Conservation (phyloP, 2,329 filamentous ascomycete species). For the Clarireedia paspali region DNA sequence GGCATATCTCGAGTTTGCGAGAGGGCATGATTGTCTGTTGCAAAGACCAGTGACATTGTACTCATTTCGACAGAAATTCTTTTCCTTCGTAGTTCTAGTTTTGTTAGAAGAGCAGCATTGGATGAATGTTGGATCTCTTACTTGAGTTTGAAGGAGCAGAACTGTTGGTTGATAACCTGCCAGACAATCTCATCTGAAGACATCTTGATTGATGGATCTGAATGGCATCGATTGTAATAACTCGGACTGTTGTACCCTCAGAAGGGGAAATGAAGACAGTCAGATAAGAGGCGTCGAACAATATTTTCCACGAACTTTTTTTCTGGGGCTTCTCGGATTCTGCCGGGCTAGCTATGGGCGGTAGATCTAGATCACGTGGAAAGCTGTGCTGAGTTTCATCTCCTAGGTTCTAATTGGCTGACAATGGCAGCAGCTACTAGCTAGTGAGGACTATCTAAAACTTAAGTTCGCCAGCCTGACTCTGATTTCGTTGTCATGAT, state of each 20-base stretch:
- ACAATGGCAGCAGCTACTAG: no score
- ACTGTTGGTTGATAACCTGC: conserved; percentile 93
- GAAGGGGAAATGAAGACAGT: no score
- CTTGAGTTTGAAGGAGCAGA: conserved; percentile 94
- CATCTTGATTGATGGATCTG: conserved; percentile 42
- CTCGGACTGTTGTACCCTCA: no score
- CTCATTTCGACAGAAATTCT: conserved; percentile 94
- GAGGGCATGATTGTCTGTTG: conserved; percentile 80
- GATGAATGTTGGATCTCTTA: conserved; percentile 34
- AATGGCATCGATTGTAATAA: background rate
- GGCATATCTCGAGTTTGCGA: conserved; percentile 88
- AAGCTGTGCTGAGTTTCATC: no score
- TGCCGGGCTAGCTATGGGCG: background rate
- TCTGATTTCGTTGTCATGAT: no score
- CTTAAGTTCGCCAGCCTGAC: no score
- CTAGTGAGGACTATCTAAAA: no score
- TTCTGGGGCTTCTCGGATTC: background rate
- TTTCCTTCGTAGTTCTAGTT: conserved; percentile 67
- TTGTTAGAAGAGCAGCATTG: conserved; percentile 25
- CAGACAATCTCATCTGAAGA: conserved; percentile 95
- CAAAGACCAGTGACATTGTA: conserved; percentile 81
- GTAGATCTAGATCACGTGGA: background rate
- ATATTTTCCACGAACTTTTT: conserved; percentile 10
- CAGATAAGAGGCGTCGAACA: background rate
- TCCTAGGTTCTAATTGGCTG: no score